phyloP scores from a whole-genome alignment of 1,139 yeast genomes.

The Debaryomyces udenii region DNA sequence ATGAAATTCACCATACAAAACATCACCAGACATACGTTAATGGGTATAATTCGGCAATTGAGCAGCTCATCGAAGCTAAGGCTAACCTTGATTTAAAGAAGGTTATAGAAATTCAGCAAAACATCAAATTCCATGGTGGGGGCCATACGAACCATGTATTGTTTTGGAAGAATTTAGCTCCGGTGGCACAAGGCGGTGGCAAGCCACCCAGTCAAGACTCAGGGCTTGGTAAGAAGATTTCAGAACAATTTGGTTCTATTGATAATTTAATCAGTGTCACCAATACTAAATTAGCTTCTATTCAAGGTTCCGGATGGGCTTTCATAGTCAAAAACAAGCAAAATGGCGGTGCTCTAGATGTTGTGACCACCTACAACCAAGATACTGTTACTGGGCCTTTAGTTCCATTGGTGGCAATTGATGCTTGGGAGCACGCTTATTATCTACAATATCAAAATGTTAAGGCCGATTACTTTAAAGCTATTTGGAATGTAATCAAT shows the following conservation, averaged over 20 bases:
- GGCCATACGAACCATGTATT: slow-evolving; percentile 49
- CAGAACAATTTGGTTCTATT: slow-evolving; percentile 43
- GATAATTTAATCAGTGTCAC: slow-evolving; percentile 42
- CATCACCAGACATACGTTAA: slow-evolving; percentile 49
- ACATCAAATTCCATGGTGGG: slow-evolving; percentile 49
- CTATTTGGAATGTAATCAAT: slow-evolving; percentile 52
- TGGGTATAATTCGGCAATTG: slow-evolving; percentile 45
- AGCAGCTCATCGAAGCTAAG: slow-evolving; percentile 37
- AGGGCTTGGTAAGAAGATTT: slow-evolving; percentile 37
- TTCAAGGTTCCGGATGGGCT: slow-evolving; percentile 57
- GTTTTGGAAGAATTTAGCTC: slow-evolving; percentile 51
- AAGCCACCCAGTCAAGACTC: slow-evolving; percentile 38
- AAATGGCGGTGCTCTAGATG: slow-evolving; percentile 43
- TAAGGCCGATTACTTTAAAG: slow-evolving; percentile 50
- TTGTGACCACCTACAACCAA: slow-evolving; percentile 48
- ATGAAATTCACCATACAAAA: slow-evolving; percentile 44
- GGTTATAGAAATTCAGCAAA: slow-evolving; percentile 40
- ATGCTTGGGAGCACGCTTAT: slow-evolving; percentile 57
- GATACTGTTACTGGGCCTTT: slow-evolving; percentile 47
- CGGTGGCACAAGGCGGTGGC: slow-evolving; percentile 43
- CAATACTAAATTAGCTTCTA: slow-evolving; percentile 44
- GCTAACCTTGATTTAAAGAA: slow-evolving; percentile 41
- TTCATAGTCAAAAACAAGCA: slow-evolving; percentile 47
- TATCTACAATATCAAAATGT: slow-evolving; percentile 53
- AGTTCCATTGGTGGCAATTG: slow-evolving; percentile 49